These are phyloP conservation scores for Candida stauntonica DNA, from an alignment of 805 yeast genomes.

Conservation along the genomic window DNA sequence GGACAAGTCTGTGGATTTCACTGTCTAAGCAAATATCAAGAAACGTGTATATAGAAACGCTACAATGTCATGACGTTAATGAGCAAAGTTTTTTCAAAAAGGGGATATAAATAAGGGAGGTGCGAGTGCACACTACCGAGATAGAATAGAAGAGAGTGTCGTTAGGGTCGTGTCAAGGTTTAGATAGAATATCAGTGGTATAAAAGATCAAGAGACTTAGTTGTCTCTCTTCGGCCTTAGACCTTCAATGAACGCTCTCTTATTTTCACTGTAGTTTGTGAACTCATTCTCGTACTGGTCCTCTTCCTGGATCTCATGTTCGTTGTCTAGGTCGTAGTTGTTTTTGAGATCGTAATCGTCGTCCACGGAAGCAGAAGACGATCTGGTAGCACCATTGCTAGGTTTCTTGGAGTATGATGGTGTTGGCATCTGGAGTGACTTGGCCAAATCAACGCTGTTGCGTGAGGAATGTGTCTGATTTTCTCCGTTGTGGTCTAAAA, in stretches of 20 bases:
- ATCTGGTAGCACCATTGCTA: constrained; percentile 5
- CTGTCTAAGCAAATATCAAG: constrained; percentile 12
- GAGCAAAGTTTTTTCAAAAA: neutral
- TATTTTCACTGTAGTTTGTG: constrained; percentile 41
- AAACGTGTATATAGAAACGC: neutral
- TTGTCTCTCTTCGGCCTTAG: constrained; percentile 32
- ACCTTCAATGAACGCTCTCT: constrained; percentile 37
- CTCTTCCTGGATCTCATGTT: constrained; percentile 36
- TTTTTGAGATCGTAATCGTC: constrained; percentile 30
- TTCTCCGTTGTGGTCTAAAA: constrained; percentile 15
- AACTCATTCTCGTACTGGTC: constrained; percentile 43
- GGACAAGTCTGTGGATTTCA: constrained; percentile 38
- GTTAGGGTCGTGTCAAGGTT: too few relatives aligned
- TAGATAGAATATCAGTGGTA: neutral
- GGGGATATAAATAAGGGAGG: neutral
- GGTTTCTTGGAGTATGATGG: constrained; percentile 23
- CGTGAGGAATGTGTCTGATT: constrained; percentile 7
- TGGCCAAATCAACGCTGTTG: constrained; percentile 22
- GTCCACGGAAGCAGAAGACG: constrained; percentile 12
- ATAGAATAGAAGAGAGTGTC: too few relatives aligned
- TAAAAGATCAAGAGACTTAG: neutral
- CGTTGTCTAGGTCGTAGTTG: constrained; percentile 29
- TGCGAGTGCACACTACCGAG: too few relatives aligned
- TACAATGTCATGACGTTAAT: neutral
- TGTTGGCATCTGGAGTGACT: constrained; percentile 24